phyloP scores from a whole-genome alignment of 2,329 filamentous ascomycete species.

The Magnaporthales sp. region DNA sequence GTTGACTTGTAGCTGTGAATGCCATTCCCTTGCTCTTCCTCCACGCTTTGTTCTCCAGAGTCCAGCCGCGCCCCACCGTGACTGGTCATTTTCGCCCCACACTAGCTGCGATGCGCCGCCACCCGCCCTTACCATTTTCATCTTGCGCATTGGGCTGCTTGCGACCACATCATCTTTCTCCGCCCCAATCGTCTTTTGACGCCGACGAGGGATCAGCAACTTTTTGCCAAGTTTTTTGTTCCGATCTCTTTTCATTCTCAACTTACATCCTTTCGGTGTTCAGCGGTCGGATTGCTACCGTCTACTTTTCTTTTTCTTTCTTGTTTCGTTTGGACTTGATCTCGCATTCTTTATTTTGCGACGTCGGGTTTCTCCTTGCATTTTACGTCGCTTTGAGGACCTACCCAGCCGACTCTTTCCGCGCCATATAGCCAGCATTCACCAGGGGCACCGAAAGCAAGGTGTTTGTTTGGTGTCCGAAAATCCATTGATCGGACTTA shows the following conservation, averaged over 20 bases:
- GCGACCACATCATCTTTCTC: slow-evolving; percentile 1
- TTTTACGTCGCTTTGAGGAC: neutral
- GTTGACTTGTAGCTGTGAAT: neutral
- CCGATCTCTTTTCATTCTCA: neutral
- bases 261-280: neutral
- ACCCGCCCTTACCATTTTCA: neutral
- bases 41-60: neutral
- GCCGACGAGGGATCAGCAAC: slow-evolving; percentile 5
- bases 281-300: neutral
- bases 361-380: neutral
- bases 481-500: neutral
- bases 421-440: neutral
- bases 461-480: neutral
- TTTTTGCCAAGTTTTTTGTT: neutral
- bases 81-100: slow-evolving; percentile 1
- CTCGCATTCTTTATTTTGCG: neutral
- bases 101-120: neutral
- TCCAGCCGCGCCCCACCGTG: neutral
- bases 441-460: neutral
- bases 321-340: neutral
- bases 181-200: slow-evolving; percentile 6
- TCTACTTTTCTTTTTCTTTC: neutral
- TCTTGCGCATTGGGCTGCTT: neutral
- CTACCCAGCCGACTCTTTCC: neutral
- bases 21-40: neutral